A percentile compares a stretch with the other conserved stretches of the same genome.
These are phyloP conservation scores for Kwoniella heveanensis DNA, from an alignment of 768 basidiomycete species.

Conservation along the genomic window DNA sequence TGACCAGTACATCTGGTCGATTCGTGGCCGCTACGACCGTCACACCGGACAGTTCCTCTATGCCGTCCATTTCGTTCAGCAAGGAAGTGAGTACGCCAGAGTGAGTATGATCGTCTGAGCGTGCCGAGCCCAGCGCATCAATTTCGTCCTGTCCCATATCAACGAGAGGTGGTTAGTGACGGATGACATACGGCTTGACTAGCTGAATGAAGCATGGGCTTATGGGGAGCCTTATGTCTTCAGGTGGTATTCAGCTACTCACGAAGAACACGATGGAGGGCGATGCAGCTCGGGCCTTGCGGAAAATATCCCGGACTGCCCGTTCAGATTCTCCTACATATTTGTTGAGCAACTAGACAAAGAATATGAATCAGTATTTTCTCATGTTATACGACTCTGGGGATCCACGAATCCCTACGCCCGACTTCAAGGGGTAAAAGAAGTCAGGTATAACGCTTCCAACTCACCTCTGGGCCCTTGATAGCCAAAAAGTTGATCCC, in stretches of 20 bases:
- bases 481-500: slow-evolving; percentile 96
- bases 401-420: no score
- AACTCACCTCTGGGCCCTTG: slow-evolving; percentile 88
- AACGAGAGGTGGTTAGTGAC: background rate
- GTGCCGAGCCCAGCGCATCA: slow-evolving; percentile 83
- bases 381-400: background rate
- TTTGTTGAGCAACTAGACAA: slow-evolving; percentile 80
- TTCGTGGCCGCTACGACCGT: slow-evolving; percentile 96
- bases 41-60: slow-evolving; percentile 92
- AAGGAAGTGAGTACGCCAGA: slow-evolving; percentile 85
- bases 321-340: slow-evolving; percentile 97
- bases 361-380: background rate
- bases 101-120: slow-evolving; percentile 64
- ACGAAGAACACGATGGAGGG: slow-evolving; percentile 98
- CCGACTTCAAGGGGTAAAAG: no score
- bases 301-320: slow-evolving; percentile 90
- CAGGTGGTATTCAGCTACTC: no score
- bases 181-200: no score
- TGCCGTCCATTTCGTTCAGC: slow-evolving; percentile 97
- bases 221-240: no score
- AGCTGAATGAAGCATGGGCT: no score
- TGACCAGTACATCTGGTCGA: slow-evolving; percentile 83
- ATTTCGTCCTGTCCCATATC: slow-evolving; percentile 77
- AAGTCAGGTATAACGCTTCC: no score
- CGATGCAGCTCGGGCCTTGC: slow-evolving; percentile 88